Evolutionary conservation across 768 basidiomycete species (phyloP).

Genomic region (Hericium rajendrae): DNA sequence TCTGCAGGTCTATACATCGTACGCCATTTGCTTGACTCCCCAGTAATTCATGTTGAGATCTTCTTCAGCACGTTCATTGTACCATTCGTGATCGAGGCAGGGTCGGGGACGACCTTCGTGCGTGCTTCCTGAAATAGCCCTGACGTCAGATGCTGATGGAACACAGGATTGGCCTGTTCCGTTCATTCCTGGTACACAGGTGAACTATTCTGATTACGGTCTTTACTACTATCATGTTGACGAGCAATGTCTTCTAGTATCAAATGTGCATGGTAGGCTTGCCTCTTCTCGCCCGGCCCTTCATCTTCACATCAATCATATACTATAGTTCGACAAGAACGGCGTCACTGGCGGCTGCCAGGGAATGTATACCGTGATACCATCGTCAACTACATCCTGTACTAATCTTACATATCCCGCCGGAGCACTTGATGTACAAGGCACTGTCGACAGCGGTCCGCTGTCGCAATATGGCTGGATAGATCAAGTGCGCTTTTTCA

Average conservation of each 20-base stretch:
- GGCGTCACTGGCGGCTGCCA: conserved; percentile 57
- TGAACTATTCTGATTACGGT: conserved; percentile 16
- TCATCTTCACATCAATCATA: not conserved
- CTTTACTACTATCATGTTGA: too few relatives aligned
- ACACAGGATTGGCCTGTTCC: conserved; percentile 49
- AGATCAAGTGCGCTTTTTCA: conserved; percentile 31
- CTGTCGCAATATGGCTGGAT: conserved; percentile 54
- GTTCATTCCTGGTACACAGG: conserved; percentile 47
- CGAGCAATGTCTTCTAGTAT: conserved; percentile 29
- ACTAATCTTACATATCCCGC: conserved; percentile 37
- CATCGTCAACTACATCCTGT: conserved; percentile 34
- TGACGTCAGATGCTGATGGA: not conserved
- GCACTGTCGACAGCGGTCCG: conserved; percentile 35
- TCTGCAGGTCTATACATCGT: conserved; percentile 56
- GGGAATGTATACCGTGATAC: conserved; percentile 45
- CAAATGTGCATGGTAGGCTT: conserved; percentile 56
- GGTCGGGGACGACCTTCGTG: conserved; percentile 38
- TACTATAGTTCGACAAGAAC: conserved; percentile 40
- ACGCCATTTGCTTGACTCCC: conserved; percentile 16
- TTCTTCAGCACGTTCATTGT: conserved; percentile 35
- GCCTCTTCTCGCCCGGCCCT: not conserved
- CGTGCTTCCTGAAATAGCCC: conserved; percentile 16
- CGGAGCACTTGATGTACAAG: conserved; percentile 35
- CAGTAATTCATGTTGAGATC: not conserved
- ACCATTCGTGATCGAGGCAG: conserved; percentile 43